A percentile compares a stretch with the other conserved stretches of the same genome.
Conservation (phyloP, 2,329 filamentous ascomycete genomes). For the Beauveria sp. region DNA sequence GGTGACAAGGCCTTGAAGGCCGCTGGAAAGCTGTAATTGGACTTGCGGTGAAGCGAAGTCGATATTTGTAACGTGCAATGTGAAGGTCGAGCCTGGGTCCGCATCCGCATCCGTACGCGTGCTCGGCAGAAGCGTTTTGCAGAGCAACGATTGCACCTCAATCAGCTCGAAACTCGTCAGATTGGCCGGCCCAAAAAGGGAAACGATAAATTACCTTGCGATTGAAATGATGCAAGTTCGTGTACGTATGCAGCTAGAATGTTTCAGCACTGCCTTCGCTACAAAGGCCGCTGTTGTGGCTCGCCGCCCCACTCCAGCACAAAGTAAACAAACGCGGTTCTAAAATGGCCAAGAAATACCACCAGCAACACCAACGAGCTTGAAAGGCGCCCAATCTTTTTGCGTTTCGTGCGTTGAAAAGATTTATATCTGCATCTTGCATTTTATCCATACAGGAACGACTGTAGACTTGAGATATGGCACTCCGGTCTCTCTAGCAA, state of each 20-base stretch:
- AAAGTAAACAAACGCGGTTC: constrained; percentile 28
- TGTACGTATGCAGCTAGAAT: neutral
- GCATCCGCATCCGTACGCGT: too few relatives aligned
- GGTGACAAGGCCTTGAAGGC: constrained; percentile 57
- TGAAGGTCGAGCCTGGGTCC: too few relatives aligned
- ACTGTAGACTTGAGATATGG: constrained; percentile 2
- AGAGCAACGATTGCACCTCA: too few relatives aligned
- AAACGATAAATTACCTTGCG: too few relatives aligned
- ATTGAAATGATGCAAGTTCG: neutral
- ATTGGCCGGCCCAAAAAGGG: too few relatives aligned
- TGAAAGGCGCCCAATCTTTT: constrained; percentile 1
- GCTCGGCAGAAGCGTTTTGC: too few relatives aligned
- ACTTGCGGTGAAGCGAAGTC: too few relatives aligned
- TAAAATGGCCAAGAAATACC: neutral
- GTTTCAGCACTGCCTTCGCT: neutral
- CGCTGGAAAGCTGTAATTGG: constrained; percentile 42
- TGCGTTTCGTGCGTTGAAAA: neutral
- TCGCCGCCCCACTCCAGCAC: constrained; percentile 12
- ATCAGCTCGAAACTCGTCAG: too few relatives aligned
- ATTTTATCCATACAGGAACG: neutral
- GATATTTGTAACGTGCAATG: too few relatives aligned
- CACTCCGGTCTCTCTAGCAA: neutral
- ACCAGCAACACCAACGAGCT: constrained; percentile 1
- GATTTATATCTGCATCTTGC: constrained; percentile 5
- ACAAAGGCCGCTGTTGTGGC: neutral